Conservation (phyloP, 2,329 filamentous ascomycete species). For the Trichoderma harzianum region DNA sequence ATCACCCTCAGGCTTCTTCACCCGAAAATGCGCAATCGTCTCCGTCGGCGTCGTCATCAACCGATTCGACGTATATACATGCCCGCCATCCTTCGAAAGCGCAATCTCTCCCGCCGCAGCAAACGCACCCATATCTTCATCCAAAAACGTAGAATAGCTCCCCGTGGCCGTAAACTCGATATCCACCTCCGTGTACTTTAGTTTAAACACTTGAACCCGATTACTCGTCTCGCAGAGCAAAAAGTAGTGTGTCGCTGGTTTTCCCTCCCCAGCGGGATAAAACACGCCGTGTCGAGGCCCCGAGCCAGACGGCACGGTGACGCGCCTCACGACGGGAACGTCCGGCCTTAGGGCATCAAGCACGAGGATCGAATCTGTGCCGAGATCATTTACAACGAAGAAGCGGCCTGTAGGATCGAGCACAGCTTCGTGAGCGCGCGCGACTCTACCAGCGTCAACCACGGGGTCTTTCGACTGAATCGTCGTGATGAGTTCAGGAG, state of each 20-base stretch:
- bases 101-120: conserved; percentile 46
- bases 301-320: conserved; percentile 37
- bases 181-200: conserved; percentile 34
- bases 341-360: conserved; percentile 37
- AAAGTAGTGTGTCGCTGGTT: conserved; percentile 43
- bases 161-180: conserved; percentile 37
- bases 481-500: conserved; percentile 39
- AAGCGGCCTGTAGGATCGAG: conserved; percentile 48
- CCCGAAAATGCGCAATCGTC: conserved; percentile 46
- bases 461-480: conserved; percentile 30
- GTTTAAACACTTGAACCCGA: conserved; percentile 40
- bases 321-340: conserved; percentile 36
- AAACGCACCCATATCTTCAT: conserved; percentile 24
- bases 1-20: conserved; percentile 19
- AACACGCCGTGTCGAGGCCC: conserved; percentile 53
- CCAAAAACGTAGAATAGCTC: conserved; percentile 41
- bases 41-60: conserved; percentile 44
- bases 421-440: conserved; percentile 47
- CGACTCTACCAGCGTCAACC: conserved; percentile 29
- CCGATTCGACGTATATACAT: conserved; percentile 53
- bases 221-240: conserved; percentile 47
- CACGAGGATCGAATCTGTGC: conserved; percentile 45
- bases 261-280: conserved; percentile 29
- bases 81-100: conserved; percentile 38
- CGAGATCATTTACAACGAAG: conserved; percentile 49